Evolutionary conservation across 352 stramenopile species (phyloP).

Genomic region (Phytophthora vignae): DNA sequence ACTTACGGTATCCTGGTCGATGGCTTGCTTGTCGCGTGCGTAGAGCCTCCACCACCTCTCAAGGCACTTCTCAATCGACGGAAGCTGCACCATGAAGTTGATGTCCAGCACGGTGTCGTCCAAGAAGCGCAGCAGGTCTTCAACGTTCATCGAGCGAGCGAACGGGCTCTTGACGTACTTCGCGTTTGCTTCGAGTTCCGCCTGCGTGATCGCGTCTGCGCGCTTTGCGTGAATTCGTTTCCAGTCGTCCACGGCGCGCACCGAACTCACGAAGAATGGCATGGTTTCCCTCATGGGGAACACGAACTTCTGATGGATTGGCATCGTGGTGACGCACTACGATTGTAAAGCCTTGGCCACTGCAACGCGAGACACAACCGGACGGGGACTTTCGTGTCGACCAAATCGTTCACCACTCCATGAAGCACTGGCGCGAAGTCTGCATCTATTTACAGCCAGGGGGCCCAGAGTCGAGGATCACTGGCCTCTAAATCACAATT

Average conservation of each 20-base stretch:
- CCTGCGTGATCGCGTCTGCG: constrained; percentile 59
- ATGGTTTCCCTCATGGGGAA: constrained; percentile 79
- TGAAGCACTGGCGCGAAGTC: background rate
- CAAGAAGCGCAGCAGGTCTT: constrained; percentile 75
- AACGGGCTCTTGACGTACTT: constrained; percentile 84
- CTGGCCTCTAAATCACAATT: constrained; percentile 28
- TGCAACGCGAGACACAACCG: constrained; percentile 6
- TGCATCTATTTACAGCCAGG: constrained; percentile 40
- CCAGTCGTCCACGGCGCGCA: constrained; percentile 76
- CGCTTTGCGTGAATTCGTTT: constrained; percentile 71
- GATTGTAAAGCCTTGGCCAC: background rate
- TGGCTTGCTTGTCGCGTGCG: constrained; percentile 38
- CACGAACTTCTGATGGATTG: constrained; percentile 57
- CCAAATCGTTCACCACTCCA: constrained; percentile 11
- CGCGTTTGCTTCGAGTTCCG: constrained; percentile 71
- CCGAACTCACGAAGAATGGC: constrained; percentile 81
- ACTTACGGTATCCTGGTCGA: constrained; percentile 67
- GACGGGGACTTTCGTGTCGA: background rate
- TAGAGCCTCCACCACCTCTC: constrained; percentile 73
- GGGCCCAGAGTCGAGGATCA: constrained; percentile 21
- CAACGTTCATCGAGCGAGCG: constrained; percentile 62
- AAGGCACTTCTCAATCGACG: constrained; percentile 84
- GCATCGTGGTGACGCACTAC: constrained; percentile 11
- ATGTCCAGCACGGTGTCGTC: constrained; percentile 82
- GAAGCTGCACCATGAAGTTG: constrained; percentile 85